Base-by-base conservation (phyloP, 257 asterid species). In the Solanum appendiculatum region DNA sequence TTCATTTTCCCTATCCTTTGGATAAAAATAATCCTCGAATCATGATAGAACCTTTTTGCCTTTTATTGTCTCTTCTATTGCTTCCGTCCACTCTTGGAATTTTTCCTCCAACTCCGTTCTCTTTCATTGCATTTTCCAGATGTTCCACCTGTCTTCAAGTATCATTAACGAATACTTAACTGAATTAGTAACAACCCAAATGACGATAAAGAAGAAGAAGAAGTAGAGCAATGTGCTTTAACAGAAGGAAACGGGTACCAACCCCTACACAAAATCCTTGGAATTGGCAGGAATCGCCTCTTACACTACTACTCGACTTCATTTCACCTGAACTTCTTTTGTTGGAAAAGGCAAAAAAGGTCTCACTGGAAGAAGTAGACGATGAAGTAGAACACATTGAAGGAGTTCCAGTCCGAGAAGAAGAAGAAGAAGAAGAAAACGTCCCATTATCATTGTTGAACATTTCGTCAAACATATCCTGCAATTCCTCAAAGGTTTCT, bases 401-500 rank as follows among this genome's bases (percentile, higher is more conserved):
- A 63, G 94, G 87, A 1, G 91, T 87, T 7, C 86, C 51, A 78
- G 89, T 86, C 51, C 87, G 85, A 40, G 58, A 75, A 42, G 94
- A 88, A 20, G 96, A 90, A 9, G 91, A 90, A 9, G 91, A 91
- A 10, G 91, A 86, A 39, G 86, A n/a, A 21, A 88, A 93, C 0
- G 82, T 81, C 12, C 91, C 96, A 0, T 86, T 13, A 87, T 94
- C 98, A 34, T 91, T 82, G 16, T 93, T 91, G 86, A 95, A 91
- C 88, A 96, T 87, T 70, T 94, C 94, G 9, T 95, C 88, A 29
- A 95, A 96, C 48, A 95, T 87, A 69, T 92, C 94, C 89, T 95
- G 98, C 88, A 96, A 88, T 39, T 94, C 93, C 90, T 93, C 94
- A 2, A 95, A 93, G 23, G 93, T 94, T 87, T 93, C 95, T 56